phyloP scores from a whole-genome alignment of 2,329 filamentous ascomycete species.

The Fusarium coicis region DNA sequence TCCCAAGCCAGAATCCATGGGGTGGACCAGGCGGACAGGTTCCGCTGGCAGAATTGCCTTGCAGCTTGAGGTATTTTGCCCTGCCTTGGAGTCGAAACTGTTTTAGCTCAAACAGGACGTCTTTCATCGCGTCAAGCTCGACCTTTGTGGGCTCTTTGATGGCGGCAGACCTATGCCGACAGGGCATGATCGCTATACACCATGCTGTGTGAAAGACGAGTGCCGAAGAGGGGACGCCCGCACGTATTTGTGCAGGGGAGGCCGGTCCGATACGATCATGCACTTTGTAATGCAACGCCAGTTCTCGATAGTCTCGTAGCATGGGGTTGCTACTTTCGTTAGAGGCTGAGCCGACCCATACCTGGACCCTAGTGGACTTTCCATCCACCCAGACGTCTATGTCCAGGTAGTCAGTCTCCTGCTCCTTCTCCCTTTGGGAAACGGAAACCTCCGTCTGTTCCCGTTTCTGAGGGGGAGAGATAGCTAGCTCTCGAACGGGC shows the following conservation, averaged over 20 bases:
- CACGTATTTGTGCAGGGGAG: conserved; percentile 60
- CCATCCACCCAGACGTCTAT: conserved; percentile 44
- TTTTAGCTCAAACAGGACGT: conserved; percentile 57
- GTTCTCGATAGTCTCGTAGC: conserved; percentile 60
- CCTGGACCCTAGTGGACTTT: conserved; percentile 37
- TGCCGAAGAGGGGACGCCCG: conserved; percentile 59
- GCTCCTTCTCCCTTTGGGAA: conserved; percentile 6
- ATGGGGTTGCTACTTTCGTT: conserved; percentile 50
- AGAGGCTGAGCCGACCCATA: conserved; percentile 59
- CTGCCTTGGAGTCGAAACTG: conserved; percentile 51
- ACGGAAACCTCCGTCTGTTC: conserved; percentile 6
- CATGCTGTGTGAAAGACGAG: conserved; percentile 64
- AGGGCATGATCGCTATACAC: conserved; percentile 59
- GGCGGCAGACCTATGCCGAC: background rate
- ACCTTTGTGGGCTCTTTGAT: conserved; percentile 43
- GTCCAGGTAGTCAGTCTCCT: conserved; percentile 38
- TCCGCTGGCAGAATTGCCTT: conserved; percentile 2
- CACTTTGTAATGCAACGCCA: conserved; percentile 53
- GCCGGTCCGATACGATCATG: conserved; percentile 56
- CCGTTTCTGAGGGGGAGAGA: background rate
- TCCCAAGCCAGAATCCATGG: conserved; percentile 54
- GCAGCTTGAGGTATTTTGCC: conserved; percentile 40
- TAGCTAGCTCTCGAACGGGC: conserved; percentile 7
- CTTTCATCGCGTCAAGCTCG: conserved; percentile 53
- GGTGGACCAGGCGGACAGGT: conserved; percentile 32